Evolutionary conservation across 2,329 filamentous ascomycete genomes (phyloP).

Genomic region (Metarhizium sp.): DNA sequence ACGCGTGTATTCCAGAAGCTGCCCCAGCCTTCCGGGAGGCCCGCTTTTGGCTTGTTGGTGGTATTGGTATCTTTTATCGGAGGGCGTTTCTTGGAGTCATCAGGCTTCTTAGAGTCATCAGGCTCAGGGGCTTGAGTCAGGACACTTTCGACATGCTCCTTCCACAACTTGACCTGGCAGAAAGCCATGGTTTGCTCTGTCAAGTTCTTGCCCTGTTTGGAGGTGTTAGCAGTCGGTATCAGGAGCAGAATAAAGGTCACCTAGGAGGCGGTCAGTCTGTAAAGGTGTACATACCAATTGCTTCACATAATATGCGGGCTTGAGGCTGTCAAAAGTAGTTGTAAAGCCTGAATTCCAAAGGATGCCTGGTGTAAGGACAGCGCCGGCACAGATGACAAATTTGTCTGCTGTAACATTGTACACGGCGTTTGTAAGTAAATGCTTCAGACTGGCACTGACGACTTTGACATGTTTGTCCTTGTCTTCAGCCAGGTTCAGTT

Average conservation of each 20-base stretch:
- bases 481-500: background rate
- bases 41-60: too few species aligned
- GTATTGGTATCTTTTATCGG: background rate
- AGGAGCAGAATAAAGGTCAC: too few species aligned
- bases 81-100: too few species aligned
- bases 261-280: too few species aligned
- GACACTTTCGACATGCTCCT: background rate
- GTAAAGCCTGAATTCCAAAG: background rate
- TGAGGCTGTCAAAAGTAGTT: background rate
- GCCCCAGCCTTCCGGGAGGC: too few species aligned
- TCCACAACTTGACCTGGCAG: background rate
- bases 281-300: too few species aligned
- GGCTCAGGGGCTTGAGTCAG: too few species aligned
- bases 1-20: background rate
- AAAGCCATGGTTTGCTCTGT: background rate
- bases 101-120: too few species aligned
- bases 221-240: too few species aligned
- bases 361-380: background rate
- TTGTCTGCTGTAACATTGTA: background rate
- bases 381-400: background rate
- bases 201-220: background rate
- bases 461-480: background rate
- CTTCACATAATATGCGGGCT: background rate
- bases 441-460: background rate
- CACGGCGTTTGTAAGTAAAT: background rate